These are phyloP conservation scores for Raffaelea deltoideospora DNA, from an alignment of 2,329 filamentous ascomycete genomes.

Conservation along the genomic window DNA sequence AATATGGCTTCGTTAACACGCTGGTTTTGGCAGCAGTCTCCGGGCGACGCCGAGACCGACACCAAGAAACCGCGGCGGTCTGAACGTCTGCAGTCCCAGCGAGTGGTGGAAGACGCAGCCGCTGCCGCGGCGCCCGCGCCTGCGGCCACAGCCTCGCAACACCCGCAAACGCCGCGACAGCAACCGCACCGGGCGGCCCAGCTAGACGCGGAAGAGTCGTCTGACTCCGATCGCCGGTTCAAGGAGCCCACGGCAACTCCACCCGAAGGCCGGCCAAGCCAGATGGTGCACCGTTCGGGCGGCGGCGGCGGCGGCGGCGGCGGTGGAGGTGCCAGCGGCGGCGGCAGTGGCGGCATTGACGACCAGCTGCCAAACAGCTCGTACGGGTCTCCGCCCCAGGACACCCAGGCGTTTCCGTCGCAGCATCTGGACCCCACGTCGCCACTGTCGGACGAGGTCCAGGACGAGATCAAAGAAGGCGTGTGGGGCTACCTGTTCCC, in stretches of 20 bases:
- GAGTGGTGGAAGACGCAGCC: constrained; percentile 16
- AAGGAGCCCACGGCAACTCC: constrained; percentile 63
- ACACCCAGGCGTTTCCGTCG: constrained; percentile 60
- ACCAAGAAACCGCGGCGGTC: constrained; percentile 76
- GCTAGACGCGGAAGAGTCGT: constrained; percentile 41
- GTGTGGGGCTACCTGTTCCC: constrained; percentile 95
- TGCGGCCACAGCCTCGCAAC: neutral
- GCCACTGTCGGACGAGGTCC: constrained; percentile 63
- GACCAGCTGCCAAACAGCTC: no score
- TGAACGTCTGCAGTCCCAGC: constrained; percentile 50
- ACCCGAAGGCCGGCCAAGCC: constrained; percentile 41
- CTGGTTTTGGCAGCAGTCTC: constrained; percentile 39
- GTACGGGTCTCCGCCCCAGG: constrained; percentile 41
- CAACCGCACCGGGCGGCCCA: no score
- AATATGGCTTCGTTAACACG: constrained; percentile 7
- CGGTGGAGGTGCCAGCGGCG: constrained; percentile 15
- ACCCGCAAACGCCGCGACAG: no score
- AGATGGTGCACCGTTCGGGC: constrained; percentile 29
- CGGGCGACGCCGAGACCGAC: constrained; percentile 46
- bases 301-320: constrained; percentile 16
- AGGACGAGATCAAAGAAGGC: constrained; percentile 69
- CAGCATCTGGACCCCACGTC: constrained; percentile 64
- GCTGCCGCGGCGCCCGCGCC: neutral
- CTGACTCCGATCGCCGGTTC: constrained; percentile 19
- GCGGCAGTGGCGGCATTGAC: neutral